Evolutionary conservation across 805 yeast genomes (phyloP).

Genomic region (Candida tammaniensis): DNA sequence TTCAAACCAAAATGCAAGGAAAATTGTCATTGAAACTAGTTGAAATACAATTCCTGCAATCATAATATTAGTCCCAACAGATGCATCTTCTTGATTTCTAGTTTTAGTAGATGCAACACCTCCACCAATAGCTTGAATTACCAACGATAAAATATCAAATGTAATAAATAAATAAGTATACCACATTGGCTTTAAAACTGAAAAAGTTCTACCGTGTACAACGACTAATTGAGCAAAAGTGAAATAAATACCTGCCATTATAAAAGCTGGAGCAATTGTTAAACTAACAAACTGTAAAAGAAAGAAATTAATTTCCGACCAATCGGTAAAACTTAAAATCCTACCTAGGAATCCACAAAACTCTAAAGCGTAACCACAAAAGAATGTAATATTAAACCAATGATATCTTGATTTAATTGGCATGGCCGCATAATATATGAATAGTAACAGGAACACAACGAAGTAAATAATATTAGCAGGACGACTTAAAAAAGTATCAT

Average conservation of each 20-base stretch:
- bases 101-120: conserved; percentile 34
- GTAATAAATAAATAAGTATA: conserved; percentile 41
- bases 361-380: conserved; percentile 35
- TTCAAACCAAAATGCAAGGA: conserved; percentile 34
- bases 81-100: conserved; percentile 18
- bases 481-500: conserved; percentile 20
- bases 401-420: conserved; percentile 30
- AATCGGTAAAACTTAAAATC: conserved; percentile 25
- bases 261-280: conserved; percentile 41
- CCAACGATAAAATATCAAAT: conserved; percentile 33
- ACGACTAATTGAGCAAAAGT: conserved; percentile 40
- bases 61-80: conserved; percentile 35
- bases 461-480: conserved; percentile 34
- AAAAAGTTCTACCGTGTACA: conserved; percentile 34
- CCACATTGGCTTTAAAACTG: conserved; percentile 41
- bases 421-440: conserved; percentile 26
- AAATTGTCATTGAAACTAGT: conserved; percentile 37
- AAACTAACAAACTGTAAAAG: conserved; percentile 34
- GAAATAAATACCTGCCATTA: conserved; percentile 44
- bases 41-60: conserved; percentile 39
- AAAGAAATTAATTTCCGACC: conserved; percentile 18
- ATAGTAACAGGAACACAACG: conserved; percentile 23
- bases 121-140: conserved; percentile 42
- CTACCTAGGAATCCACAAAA: conserved; percentile 39
- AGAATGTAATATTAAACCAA: conserved; percentile 39